Evolutionary conservation across 2,329 filamentous ascomycete species (phyloP).

Genomic region (Niveomyces coronatus): DNA sequence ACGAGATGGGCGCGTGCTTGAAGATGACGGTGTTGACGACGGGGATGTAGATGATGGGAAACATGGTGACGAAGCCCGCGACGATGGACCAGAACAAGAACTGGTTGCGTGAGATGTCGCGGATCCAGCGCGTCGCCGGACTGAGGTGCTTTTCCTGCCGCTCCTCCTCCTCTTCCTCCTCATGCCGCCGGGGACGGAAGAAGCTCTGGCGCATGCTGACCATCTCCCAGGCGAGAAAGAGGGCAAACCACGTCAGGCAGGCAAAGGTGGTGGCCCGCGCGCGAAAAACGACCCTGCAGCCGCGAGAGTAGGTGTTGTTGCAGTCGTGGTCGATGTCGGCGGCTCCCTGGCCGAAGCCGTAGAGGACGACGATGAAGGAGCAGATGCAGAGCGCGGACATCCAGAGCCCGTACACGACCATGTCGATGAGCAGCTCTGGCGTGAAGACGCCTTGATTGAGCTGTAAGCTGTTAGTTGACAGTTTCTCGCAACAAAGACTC

Average conservation of each 20-base stretch:
- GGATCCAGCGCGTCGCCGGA: constrained; percentile 58
- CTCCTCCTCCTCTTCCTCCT: too few relatives aligned
- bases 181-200: too few relatives aligned
- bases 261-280: constrained; percentile 64
- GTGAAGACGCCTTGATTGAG: constrained; percentile 50
- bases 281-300: constrained; percentile 53
- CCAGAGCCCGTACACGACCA: constrained; percentile 57
- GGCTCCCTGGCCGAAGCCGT: constrained; percentile 33
- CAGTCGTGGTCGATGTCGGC: constrained; percentile 47
- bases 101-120: constrained; percentile 58
- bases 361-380: constrained; percentile 43
- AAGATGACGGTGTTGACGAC: constrained; percentile 47
- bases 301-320: constrained; percentile 42
- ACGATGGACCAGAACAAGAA: constrained; percentile 56
- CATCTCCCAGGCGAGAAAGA: constrained; percentile 70
- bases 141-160: too few relatives aligned
- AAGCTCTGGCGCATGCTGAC: constrained; percentile 59
- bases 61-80: constrained; percentile 34
- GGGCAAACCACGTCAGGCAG: constrained; percentile 61
- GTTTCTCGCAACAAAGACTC: too few relatives aligned
- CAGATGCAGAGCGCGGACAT: constrained; percentile 49
- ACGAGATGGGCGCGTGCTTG: constrained; percentile 45
- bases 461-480: constrained; percentile 10
- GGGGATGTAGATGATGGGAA: constrained; percentile 45
- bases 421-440: constrained; percentile 52